These are phyloP conservation scores for Solanum piurae DNA, from an alignment of 257 asterid genomes.

Conservation along the genomic window DNA sequence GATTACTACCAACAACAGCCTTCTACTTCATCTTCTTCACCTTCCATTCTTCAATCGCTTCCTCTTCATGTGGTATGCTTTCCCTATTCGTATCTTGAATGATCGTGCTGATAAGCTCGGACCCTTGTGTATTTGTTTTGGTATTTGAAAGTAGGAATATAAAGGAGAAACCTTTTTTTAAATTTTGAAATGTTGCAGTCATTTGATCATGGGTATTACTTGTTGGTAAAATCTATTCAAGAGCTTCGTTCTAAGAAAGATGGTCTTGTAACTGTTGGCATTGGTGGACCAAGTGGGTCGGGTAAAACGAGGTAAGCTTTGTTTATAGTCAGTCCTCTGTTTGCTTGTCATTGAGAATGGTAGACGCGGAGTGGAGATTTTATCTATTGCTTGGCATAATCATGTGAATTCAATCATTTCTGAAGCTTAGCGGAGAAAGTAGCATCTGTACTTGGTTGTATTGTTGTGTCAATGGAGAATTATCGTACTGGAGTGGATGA, in stretches of 20 bases:
- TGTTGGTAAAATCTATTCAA: constrained; percentile 92
- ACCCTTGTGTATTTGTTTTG: not conserved
- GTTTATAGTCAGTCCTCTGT: not conserved
- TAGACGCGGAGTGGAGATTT: not conserved
- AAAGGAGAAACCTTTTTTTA: not conserved
- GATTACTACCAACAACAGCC: constrained; percentile 82
- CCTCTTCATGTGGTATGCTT: constrained; percentile 78
- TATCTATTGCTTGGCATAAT: not conserved
- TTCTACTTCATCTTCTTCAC: constrained; percentile 73
- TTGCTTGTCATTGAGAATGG: not conserved
- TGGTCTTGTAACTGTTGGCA: constrained; percentile 80
- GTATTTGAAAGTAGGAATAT: not conserved
- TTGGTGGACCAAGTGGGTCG: constrained; percentile 99
- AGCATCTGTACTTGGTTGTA: constrained; percentile 87
- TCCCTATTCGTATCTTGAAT: not conserved
- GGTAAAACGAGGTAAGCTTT: constrained; percentile 79
- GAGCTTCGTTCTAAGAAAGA: constrained; percentile 91
- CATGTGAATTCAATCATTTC: constrained; percentile 28
- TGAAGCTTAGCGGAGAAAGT: constrained; percentile 98
- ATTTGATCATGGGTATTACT: constrained; percentile 96
- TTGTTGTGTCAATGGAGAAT: constrained; percentile 88
- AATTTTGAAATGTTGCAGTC: constrained; percentile 44
- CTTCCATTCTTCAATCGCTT: constrained; percentile 94
- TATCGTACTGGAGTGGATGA: constrained; percentile 90
- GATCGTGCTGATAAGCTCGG: not conserved